Evolutionary conservation across 805 yeast species (phyloP), one percentile per base, ranked within the genome.

Genomic region (Lipomyces starkeyi): DNA sequence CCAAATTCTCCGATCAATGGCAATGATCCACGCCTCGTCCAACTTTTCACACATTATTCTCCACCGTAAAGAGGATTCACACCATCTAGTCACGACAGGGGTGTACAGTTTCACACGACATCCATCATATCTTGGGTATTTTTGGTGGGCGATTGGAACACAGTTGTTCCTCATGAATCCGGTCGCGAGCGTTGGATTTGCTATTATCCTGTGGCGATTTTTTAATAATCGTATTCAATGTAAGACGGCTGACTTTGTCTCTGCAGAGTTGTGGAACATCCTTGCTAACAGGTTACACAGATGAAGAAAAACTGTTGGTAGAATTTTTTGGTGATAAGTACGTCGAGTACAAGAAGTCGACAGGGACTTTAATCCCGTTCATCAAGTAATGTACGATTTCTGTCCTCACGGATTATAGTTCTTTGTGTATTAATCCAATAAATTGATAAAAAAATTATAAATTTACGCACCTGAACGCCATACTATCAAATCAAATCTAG

Each of bases 41-140:
- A 91, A 96, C 2, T 95, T 95, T 79, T 89, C 91, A 62, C 99
- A 95, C 78, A 79, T 87, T 56, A 85, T 95, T 1, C 91, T 88
- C 59, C 77, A 84, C 2, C 76, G 79, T 20, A 87, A 84, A 62
- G 77, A 80, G 40, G 73, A 78, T 0, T 84, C 84, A 63, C 99
- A 95, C 76, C 78, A 72, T 9, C 81, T 95, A 56, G 88, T 95
- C 13, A 91, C 91, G 0, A 72, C 78, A 11, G 98, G 98, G 0
- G 80, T 94, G 2, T 95, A 94, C 77, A 55, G 69, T 17, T 13
- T 60, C 14, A 53, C 73, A 66, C 83, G 99, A 69, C 99, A 95
- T 77, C 99, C 99, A 6, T 88, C 96, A 59, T 95, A 95, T 78
- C 84, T 87, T 54, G 99, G 98, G 0, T 95, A 90, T 77, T 93